Evolutionary conservation across 805 yeast genomes (phyloP).

Genomic region (Wickerhamiella vanderwaltii): DNA sequence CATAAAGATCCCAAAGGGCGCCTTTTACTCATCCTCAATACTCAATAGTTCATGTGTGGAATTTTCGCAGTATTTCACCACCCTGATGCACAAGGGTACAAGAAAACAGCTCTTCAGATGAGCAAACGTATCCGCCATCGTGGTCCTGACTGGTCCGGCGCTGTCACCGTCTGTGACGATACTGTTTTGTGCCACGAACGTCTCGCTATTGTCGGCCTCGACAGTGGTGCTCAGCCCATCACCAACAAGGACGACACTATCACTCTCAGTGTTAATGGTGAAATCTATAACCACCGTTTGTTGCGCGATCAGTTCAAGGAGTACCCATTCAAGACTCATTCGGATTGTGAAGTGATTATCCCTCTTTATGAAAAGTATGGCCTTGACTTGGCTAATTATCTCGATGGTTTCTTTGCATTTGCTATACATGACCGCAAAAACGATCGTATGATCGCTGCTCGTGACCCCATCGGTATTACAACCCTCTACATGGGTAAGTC

Average conservation of each 20-base stretch:
- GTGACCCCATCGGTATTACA: conserved; percentile 97
- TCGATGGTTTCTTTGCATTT: conserved; percentile 98
- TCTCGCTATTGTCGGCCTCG: conserved; percentile 93
- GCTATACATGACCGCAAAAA: conserved; percentile 71
- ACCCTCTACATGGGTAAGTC: conserved; percentile 91
- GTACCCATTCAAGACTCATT: conserved; percentile 70
- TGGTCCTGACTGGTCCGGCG: conserved; percentile 99
- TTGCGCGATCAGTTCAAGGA: conserved; percentile 63
- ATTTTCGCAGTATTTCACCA: conserved; percentile 86
- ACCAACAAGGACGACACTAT: conserved; percentile 62
- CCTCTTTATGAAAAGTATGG: conserved; percentile 83
- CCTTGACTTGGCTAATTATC: conserved; percentile 76
- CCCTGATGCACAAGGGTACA: conserved; percentile 66
- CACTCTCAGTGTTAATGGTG: conserved; percentile 87
- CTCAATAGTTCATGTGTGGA: no score
- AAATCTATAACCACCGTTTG: conserved; percentile 91
- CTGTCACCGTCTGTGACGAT: conserved; percentile 51
- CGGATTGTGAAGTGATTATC: conserved; percentile 96
- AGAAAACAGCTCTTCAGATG: conserved; percentile 76
- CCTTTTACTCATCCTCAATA: no score
- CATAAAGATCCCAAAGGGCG: no score
- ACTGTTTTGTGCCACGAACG: conserved; percentile 91
- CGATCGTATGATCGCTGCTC: conserved; percentile 89
- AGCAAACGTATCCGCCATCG: conserved; percentile 92
- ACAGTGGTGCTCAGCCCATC: conserved; percentile 97